These are phyloP conservation scores for Fusarium metavorans DNA, from an alignment of 2,329 filamentous ascomycete species.

Conservation along the genomic window DNA sequence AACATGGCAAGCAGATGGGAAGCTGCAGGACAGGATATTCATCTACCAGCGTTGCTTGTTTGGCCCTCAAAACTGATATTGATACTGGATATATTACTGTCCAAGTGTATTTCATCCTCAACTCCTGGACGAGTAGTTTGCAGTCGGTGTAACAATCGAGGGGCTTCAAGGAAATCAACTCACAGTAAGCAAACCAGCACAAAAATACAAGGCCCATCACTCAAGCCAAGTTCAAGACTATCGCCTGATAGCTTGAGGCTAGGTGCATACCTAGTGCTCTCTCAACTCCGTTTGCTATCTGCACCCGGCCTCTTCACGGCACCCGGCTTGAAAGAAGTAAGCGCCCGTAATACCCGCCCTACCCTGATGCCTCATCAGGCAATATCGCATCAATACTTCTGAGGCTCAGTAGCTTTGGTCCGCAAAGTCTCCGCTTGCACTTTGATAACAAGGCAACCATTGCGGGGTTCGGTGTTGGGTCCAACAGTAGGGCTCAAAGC, in stretches of 20 bases:
- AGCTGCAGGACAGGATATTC: background rate
- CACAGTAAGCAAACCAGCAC: background rate
- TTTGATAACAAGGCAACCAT: constrained; percentile 2
- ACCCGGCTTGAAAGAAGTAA: background rate
- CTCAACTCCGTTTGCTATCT: background rate
- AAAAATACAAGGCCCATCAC: background rate
- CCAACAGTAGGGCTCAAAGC: constrained; percentile 14
- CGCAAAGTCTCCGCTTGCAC: background rate
- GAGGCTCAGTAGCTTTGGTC: background rate
- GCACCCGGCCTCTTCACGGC: constrained; percentile 4
- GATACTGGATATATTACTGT: background rate
- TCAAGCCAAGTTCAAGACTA: background rate
- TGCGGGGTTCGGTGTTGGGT: background rate
- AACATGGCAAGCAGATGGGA: background rate
- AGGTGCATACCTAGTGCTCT: background rate
- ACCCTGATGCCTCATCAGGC: background rate
- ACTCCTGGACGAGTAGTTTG: background rate
- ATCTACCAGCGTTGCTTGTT: background rate
- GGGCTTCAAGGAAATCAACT: background rate
- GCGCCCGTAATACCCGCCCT: background rate
- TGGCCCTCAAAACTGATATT: background rate
- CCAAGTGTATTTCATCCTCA: background rate
- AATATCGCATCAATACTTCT: background rate
- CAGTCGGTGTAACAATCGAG: background rate
- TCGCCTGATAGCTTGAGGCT: background rate